These are phyloP conservation scores for Iris macrosiphon DNA, from an alignment of 106 monocot genomes.

Conservation along the genomic window DNA sequence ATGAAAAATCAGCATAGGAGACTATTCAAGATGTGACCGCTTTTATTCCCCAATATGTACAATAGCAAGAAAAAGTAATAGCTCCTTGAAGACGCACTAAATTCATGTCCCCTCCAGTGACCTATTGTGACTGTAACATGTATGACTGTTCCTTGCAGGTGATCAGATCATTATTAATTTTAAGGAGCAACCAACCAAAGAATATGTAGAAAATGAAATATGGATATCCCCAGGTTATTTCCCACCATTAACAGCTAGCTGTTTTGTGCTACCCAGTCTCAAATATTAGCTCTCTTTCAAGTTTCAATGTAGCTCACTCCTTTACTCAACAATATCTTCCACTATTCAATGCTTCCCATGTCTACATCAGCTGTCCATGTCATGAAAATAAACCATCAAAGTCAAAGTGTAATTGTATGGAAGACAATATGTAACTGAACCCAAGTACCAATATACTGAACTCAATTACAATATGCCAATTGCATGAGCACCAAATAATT, in stretches of 20 bases:
- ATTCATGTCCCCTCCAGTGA: background rate
- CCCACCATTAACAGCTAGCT: conserved; percentile 1
- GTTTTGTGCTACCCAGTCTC: background rate
- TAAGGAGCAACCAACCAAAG: background rate
- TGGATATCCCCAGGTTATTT: background rate
- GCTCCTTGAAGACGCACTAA: background rate
- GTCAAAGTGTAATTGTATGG: background rate
- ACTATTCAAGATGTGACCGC: conserved; percentile 1
- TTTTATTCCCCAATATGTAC: background rate
- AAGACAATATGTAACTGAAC: background rate
- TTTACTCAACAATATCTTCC: background rate
- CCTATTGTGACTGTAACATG: background rate
- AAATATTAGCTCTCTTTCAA: background rate
- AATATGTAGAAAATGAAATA: background rate
- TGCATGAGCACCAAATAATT: too few relatives aligned
- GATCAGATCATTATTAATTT: background rate
- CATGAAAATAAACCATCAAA: background rate
- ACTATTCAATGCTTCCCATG: background rate
- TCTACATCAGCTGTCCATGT: background rate
- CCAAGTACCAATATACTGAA: too few relatives aligned
- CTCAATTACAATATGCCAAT: too few relatives aligned
- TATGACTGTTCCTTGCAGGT: background rate
- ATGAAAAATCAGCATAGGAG: background rate
- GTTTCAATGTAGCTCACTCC: background rate
- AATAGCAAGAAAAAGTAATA: conserved; percentile 2